Base-by-base conservation (phyloP, 768 basidiomycete species). In the Austroboletus eburneus region DNA sequence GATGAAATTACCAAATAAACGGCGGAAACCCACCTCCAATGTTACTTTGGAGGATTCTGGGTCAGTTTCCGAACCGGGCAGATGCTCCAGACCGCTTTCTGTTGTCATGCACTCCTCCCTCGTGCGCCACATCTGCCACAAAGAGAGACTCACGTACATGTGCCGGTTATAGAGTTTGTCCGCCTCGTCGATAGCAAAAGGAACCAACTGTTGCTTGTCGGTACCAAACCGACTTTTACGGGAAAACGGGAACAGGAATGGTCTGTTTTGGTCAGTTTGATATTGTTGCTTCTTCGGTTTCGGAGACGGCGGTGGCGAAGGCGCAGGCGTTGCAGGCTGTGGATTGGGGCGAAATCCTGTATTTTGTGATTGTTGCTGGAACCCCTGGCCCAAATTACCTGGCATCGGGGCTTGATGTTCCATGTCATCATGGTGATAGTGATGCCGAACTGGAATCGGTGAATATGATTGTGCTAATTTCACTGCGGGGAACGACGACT, bases 241-340 rank as follows among this genome's bases (percentile, higher is more conserved):
- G 6, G 92, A 90, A 63, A 96, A 99, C 0, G 96, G 96, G 64
- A 99, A 94, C 50, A 98, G 70, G 64, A 98, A 99, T 2, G 96
- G 95, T 12, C 89, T 77, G 38, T 72, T 82, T 63, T 94, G 96
- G 66, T 99, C 96, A 0, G 96, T 99, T 62, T 98, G 96, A 64
- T 91, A 99, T 63, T 95, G 91, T 62, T 95, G 95, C 64, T 98
- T 97, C 73, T 99, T 99, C 9, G 90, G 91, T 61, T 95, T 97
- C 2, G 83, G 88, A 27, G 81, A 78, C 7, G 79, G 74, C 0
- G 90, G 89, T 0, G 93, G 93, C 0, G 91, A 82, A 2, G 94
- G 92, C 21, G 92, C 91, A 6, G 94, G 94, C 4, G 94, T 98
- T 12, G 83, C 79, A 2, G 91, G 84, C 58, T 88, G 87, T 14